These are phyloP conservation scores for Colletotrichum spaethianum DNA, from an alignment of 2,329 filamentous ascomycete genomes.

Conservation along the genomic window DNA sequence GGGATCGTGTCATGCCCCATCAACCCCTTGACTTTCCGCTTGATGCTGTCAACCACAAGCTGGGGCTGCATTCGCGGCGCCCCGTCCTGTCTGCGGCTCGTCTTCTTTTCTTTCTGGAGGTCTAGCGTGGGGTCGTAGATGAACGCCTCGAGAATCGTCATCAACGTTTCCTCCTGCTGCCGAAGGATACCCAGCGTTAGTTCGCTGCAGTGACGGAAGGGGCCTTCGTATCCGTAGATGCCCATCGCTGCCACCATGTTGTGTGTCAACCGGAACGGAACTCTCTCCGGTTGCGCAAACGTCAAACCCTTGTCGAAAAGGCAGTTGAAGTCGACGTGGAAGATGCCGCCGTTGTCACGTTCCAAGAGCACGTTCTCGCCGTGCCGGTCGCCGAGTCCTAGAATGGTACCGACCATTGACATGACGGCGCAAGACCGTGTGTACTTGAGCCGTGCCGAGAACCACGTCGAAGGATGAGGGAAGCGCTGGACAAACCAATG, in stretches of 20 bases:
- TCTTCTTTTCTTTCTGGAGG: constrained; percentile 81
- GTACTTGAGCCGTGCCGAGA: constrained; percentile 88
- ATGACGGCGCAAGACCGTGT: constrained; percentile 96
- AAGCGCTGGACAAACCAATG: constrained; percentile 98
- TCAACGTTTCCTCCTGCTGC: constrained; percentile 94
- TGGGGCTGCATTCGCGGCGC: constrained; percentile 67
- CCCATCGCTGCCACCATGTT: constrained; percentile 99
- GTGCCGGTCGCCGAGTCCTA: constrained; percentile 94
- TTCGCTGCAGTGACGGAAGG: constrained; percentile 92
- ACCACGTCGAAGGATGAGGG: constrained; percentile 93
- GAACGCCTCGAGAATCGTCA: constrained; percentile 98
- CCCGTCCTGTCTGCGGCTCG: constrained; percentile 55
- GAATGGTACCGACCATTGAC: constrained; percentile 98
- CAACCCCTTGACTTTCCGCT: constrained; percentile 87
- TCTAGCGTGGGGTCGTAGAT: constrained; percentile 97
- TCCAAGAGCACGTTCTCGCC: constrained; percentile 97
- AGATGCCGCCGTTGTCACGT: constrained; percentile 91
- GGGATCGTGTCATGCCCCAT: constrained; percentile 91
- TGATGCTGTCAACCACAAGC: constrained; percentile 91
- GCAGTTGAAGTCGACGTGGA: constrained; percentile 99
- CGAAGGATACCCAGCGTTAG: constrained; percentile 87
- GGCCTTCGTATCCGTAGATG: constrained; percentile 92
- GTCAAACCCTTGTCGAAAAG: constrained; percentile 98
- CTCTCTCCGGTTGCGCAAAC: constrained; percentile 93
- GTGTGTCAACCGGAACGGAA: constrained; percentile 96